These are phyloP conservation scores for Paramecium biaurelia DNA, from an alignment of 73 alveolate genomes.

Conservation along the genomic window DNA sequence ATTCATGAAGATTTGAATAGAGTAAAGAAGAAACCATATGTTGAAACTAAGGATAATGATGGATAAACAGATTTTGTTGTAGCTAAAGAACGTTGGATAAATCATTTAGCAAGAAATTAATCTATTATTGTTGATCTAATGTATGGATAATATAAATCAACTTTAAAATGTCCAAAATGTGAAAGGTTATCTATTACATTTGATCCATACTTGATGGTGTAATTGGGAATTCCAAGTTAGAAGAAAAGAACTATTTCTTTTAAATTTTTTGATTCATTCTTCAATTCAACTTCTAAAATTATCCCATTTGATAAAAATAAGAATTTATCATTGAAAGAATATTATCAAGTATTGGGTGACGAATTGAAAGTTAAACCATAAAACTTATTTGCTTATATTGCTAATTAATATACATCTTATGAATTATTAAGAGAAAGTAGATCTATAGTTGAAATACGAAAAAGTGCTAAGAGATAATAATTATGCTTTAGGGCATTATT, in stretches of 20 bases:
- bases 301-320: neutral
- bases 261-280: neutral
- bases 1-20: constrained; percentile 96
- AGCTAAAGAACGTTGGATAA: constrained; percentile 90
- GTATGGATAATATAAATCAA: constrained; percentile 95
- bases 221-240: constrained; percentile 91
- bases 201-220: constrained; percentile 92
- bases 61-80: constrained; percentile 83
- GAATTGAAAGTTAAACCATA: neutral
- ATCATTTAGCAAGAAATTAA: constrained; percentile 89
- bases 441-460: neutral
- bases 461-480: neutral
- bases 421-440: neutral
- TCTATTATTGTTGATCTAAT: constrained; percentile 91
- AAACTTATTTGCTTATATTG: neutral
- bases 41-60: constrained; percentile 73
- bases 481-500: neutral
- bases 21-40: constrained; percentile 89
- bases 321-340: neutral
- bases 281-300: neutral
- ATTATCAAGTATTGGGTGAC: neutral
- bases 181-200: constrained; percentile 84
- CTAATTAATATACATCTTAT: neutral
- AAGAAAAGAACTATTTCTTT: constrained; percentile 42
- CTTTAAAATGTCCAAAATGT: constrained; percentile 93